A percentile compares a stretch with the other conserved stretches of the same genome.
Conservation (phyloP, 164 flowering plant species). For the Vitis rupestris region DNA sequence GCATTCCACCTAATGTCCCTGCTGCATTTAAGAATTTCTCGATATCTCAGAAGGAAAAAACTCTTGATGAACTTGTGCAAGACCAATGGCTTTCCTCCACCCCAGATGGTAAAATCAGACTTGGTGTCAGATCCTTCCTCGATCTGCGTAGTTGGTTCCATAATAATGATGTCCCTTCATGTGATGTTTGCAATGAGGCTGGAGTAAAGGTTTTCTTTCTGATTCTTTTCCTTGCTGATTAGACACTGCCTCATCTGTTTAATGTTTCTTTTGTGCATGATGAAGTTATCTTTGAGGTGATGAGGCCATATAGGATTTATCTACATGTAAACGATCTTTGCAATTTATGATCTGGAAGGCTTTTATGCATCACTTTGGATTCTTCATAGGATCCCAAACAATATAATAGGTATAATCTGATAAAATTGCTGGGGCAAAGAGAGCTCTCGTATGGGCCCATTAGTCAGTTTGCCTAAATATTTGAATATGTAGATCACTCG, state of each 20-base stretch:
- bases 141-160: conserved; percentile 93
- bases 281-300: too few relatives aligned
- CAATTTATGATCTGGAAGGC: not conserved
- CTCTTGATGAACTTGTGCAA: conserved; percentile 67
- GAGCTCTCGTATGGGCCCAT: too few relatives aligned
- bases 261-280: not conserved
- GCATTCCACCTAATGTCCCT: conserved; percentile 43
- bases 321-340: too few relatives aligned
- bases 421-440: too few relatives aligned
- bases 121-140: conserved; percentile 89
- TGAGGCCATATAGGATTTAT: too few relatives aligned
- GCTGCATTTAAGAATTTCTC: conserved; percentile 71
- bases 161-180: conserved; percentile 62
- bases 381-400: too few relatives aligned
- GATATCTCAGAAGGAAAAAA: conserved; percentile 77
- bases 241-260: not conserved
- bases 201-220: conserved; percentile 67
- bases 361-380: not conserved
- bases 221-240: not conserved
- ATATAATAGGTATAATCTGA: too few relatives aligned
- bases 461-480: too few relatives aligned
- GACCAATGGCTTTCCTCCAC: conserved; percentile 77
- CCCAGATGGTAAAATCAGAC: conserved; percentile 63
- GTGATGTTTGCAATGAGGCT: conserved; percentile 94
- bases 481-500: too few relatives aligned